Conservation (phyloP, 768 basidiomycete genomes). For the Sporobolomyces roseus region DNA sequence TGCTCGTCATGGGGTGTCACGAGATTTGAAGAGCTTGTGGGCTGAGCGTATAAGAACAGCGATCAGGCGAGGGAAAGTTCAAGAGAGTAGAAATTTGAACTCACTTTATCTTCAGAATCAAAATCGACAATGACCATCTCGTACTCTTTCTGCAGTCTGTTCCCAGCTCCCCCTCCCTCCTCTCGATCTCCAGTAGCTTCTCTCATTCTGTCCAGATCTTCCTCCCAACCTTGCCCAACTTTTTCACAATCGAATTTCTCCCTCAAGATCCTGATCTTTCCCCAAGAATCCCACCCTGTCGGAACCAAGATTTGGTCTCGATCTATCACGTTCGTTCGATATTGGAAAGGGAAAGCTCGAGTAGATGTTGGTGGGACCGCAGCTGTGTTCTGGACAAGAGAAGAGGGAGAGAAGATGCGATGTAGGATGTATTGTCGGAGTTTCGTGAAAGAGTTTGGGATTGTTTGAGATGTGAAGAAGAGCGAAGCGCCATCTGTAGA, state of each 20-base stretch:
- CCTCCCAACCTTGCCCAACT: constrained; percentile 69
- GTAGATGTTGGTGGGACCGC: constrained; percentile 41
- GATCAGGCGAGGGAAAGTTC: not conserved
- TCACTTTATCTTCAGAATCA: constrained; percentile 10
- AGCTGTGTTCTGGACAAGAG: not conserved
- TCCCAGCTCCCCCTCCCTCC: constrained; percentile 2
- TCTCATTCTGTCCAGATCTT: constrained; percentile 35
- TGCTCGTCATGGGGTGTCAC: constrained; percentile 57
- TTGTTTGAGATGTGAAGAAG: constrained; percentile 77
- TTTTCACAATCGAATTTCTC: constrained; percentile 83
- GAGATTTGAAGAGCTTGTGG: no score
- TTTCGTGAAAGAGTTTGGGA: constrained; percentile 67
- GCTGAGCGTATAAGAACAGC: no score
- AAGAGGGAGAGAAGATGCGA: constrained; percentile 59
- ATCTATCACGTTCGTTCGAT: constrained; percentile 86
- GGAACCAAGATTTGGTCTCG: constrained; percentile 88
- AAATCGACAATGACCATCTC: constrained; percentile 37
- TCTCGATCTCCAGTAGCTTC: not conserved
- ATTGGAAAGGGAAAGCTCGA: constrained; percentile 72
- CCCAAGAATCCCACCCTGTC: constrained; percentile 97
- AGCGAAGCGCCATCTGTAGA: constrained; percentile 77
- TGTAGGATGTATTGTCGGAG: constrained; percentile 82
- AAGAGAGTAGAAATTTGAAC: not conserved
- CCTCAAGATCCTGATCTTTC: constrained; percentile 81
- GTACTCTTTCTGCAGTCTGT: constrained; percentile 19